Conservation (phyloP, 768 basidiomycete genomes). For the Kwoniella mangroviensis region DNA sequence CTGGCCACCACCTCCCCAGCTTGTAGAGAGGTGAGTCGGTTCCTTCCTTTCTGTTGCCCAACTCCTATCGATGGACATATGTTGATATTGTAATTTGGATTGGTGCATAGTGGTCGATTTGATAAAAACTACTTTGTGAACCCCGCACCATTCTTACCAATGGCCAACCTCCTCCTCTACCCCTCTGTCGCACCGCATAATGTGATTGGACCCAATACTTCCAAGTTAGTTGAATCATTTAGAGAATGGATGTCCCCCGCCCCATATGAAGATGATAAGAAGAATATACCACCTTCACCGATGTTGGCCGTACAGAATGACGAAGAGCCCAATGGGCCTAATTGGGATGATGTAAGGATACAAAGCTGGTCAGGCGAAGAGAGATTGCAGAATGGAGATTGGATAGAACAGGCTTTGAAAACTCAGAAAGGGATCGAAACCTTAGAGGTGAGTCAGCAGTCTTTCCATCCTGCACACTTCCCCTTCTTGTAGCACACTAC, state of each 20-base stretch:
- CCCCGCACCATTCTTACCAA: conserved; percentile 44
- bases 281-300: conserved; percentile 40
- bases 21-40: conserved; percentile 30
- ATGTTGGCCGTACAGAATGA: conserved; percentile 17
- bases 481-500: no score
- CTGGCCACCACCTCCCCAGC: conserved; percentile 36
- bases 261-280: conserved; percentile 25
- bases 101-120: conserved; percentile 27
- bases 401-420: conserved; percentile 29
- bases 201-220: conserved; percentile 17
- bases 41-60: neutral
- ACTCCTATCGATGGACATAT: no score
- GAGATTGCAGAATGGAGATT: conserved; percentile 41
- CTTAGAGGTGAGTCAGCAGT: conserved; percentile 33
- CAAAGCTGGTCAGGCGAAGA: conserved; percentile 44
- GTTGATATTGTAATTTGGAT: no score
- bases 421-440: conserved; percentile 37
- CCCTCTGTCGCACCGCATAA: conserved; percentile 9
- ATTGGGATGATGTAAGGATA: conserved; percentile 51
- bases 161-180: conserved; percentile 29
- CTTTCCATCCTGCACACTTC: neutral
- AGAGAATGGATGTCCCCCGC: conserved; percentile 44
- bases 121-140: conserved; percentile 44
- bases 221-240: conserved; percentile 32
- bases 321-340: conserved; percentile 23